Base-by-base conservation (phyloP, 331 rosid species). In the Acacia concinna region DNA sequence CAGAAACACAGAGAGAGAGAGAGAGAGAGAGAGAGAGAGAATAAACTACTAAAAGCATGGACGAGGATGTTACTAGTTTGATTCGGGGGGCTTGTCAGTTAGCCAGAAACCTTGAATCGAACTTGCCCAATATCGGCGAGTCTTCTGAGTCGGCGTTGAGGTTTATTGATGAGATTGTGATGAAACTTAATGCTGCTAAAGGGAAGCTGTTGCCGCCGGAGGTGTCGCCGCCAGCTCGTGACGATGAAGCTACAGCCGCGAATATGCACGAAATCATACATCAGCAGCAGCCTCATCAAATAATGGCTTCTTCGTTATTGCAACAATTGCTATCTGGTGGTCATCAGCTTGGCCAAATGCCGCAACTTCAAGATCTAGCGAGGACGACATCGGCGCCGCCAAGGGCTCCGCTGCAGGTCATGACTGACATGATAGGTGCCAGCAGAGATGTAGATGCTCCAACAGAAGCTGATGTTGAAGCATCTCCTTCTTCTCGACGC, bases 1-100 rank as follows among this genome's bases (percentile, higher is more conserved):
- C 12, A 7, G 5, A 56, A 65, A 73, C 68, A 35, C 63, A 3
- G 71, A 59, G 64, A 51, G 76, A n/a, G n/a, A n/a, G n/a, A n/a
- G n/a, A n/a, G n/a, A n/a, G n/a, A n/a, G n/a, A n/a, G n/a, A n/a
- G n/a, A n/a, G n/a, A n/a, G n/a, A n/a, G n/a, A n/a, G n/a, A n/a
- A n/a, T n/a, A n/a, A n/a, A n/a, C n/a, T n/a, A n/a, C n/a, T n/a
- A n/a, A n/a, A n/a, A 38, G 4, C 70, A 89, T 89, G 94, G 94
- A 91, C 14, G 89, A 81, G 6, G 43, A 54, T 14, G 37, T 79
- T 31, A 72, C 21, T 21, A 46, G 75, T 0, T 62, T 84, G 25
- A 74, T 89, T 49, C 86, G 38, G 10, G 79, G 47, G 0, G 97
- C 88, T 31, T 91, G 92, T 72, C 62, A 68, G 34, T 60, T 87